Evolutionary conservation across 352 stramenopile species (phyloP).

Genomic region (Pythium pyrilobum): DNA sequence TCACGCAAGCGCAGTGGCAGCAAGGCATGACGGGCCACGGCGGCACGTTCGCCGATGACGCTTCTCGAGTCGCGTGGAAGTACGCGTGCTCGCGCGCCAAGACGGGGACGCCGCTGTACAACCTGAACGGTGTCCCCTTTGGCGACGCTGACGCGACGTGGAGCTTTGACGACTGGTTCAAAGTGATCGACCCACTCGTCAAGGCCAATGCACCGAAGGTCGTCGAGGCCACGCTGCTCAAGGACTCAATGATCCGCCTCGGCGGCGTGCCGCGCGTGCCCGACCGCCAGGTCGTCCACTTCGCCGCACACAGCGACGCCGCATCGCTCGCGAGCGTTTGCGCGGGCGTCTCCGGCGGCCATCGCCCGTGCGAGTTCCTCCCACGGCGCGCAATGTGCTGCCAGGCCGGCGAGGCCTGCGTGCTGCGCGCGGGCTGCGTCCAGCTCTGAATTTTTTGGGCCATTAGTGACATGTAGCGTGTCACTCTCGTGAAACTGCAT

Average conservation of each 20-base stretch:
- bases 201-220: conserved; percentile 12
- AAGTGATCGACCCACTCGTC: conserved; percentile 31
- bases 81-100: conserved; percentile 34
- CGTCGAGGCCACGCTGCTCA: conserved; percentile 7
- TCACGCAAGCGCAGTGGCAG: conserved; percentile 24
- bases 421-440: conserved; percentile 51
- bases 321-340: conserved; percentile 37
- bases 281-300: conserved; percentile 53
- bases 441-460: background rate
- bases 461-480: background rate
- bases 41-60: conserved; percentile 23
- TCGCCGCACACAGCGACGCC: conserved; percentile 30
- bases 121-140: conserved; percentile 33
- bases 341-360: conserved; percentile 21
- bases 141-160: conserved; percentile 26
- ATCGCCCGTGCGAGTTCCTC: conserved; percentile 59
- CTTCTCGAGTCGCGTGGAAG: conserved; percentile 28
- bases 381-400: conserved; percentile 70
- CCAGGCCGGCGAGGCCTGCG: conserved; percentile 56
- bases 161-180: conserved; percentile 28
- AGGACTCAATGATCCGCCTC: conserved; percentile 24
- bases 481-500: conserved; percentile 7
- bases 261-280: conserved; percentile 34
- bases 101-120: conserved; percentile 31
- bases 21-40: conserved; percentile 30